These are phyloP conservation scores for Emmonsia crescens DNA, from an alignment of 2,329 filamentous ascomycete species.

Conservation along the genomic window DNA sequence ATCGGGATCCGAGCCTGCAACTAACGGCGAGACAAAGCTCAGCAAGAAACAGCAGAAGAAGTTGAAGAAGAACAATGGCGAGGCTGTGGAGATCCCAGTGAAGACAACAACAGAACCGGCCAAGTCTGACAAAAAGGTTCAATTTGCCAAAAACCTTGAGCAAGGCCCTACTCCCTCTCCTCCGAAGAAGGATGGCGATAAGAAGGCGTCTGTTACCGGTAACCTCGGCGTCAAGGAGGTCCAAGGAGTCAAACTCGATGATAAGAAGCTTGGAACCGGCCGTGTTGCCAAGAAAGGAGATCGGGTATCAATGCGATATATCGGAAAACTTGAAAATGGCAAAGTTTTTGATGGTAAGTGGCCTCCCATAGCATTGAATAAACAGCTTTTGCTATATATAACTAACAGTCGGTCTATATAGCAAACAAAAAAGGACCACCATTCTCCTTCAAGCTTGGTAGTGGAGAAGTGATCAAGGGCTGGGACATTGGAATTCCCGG, in stretches of 20 bases:
- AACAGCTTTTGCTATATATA: background rate
- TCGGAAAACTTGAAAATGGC: slow-evolving; percentile 88
- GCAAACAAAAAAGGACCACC: slow-evolving; percentile 99
- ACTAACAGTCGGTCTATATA: slow-evolving; percentile 25
- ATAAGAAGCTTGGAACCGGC: slow-evolving; percentile 84
- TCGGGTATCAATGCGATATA: slow-evolving; percentile 89
- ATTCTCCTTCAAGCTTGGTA: slow-evolving; percentile 89
- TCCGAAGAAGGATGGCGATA: slow-evolving; percentile 30
- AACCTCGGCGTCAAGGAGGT: slow-evolving; percentile 64
- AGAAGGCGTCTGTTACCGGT: slow-evolving; percentile 44
- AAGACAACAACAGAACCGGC: slow-evolving; percentile 45
- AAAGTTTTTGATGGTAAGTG: slow-evolving; percentile 84
- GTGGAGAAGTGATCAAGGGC: slow-evolving; percentile 94
- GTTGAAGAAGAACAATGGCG: slow-evolving; percentile 95
- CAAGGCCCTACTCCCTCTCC: slow-evolving; percentile 73
- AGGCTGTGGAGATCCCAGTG: slow-evolving; percentile 52
- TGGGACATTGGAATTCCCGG: slow-evolving; percentile 93
- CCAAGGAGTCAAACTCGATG: slow-evolving; percentile 83
- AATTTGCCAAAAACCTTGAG: slow-evolving; percentile 98
- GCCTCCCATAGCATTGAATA: background rate
- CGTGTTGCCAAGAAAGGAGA: slow-evolving; percentile 81
- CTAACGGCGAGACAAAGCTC: slow-evolving; percentile 58
- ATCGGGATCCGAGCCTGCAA: slow-evolving; percentile 33
- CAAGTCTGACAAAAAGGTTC: slow-evolving; percentile 84
- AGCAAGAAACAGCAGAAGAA: slow-evolving; percentile 98